Base-by-base conservation (phyloP, 495 filamentous ascomycete genomes). In the Thermochaetoides thermophila region DNA sequence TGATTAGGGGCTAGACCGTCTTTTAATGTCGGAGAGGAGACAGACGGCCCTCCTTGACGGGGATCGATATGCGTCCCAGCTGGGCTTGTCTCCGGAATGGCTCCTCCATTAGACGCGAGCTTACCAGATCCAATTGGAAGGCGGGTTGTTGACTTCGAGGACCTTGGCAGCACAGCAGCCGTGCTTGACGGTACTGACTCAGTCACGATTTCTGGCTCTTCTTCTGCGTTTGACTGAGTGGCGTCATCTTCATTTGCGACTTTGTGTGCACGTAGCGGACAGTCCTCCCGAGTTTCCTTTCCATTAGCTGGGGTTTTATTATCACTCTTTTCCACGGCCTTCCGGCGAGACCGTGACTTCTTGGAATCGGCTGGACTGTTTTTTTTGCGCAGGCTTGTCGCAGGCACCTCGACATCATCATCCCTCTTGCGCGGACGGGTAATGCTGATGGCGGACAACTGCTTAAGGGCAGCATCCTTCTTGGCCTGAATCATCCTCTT, bases 11-110 rank as follows among this genome's bases (percentile, higher is more conserved):
- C 30, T 3, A 34, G 26, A 15, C 42, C 29, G 5, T 33, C 17
- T 16, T 29, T 40, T 1, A 11, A 17, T 25, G 18, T 5, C 11
- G 27, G 29, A 13, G 22, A n/a, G 15, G 37, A 24, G 6, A 23
- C 15, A 14, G 29, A 23, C 13, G 28, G 32, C 3, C 34, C 25
- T 5, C 32, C 10, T 5, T 31, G 29, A 5, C 30, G 21, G 29
- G 13, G 14, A 10, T 38, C 24, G 6, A 29, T 27, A 10, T 20
- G 25, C 7, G 17, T 26, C 7, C 46, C 19, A 25, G 46, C 28
- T 17, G 56, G 61, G 26, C 57, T 62, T 4, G 59, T 61, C 32
- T 58, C 58, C 2, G 58, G 61, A 7, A 58, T 56, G 1, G 45
- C 55, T 5, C 56, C 59, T 11, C 27, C 48, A 16, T 42, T 39